Evolutionary conservation across 345 rosid species (phyloP).

Genomic region (Eucalyptus rudis): DNA sequence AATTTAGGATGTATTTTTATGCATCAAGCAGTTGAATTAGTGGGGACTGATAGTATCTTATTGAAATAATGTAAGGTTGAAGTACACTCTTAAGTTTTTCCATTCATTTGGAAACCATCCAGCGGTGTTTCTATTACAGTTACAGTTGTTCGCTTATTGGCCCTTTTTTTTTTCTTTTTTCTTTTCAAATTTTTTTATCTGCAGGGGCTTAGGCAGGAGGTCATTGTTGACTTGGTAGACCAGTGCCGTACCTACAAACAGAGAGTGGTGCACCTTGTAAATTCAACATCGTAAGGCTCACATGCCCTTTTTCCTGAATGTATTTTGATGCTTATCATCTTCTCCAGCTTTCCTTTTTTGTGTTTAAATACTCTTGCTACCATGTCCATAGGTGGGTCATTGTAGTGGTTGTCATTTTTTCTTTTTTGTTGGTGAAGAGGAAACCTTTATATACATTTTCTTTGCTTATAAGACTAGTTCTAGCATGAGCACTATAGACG

Average conservation of each 20-base stretch:
- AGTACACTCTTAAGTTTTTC: not conserved
- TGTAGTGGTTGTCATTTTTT: not conserved
- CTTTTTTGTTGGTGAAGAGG: not conserved
- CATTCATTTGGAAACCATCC: not conserved
- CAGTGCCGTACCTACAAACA: constrained; percentile 96
- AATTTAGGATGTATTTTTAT: not conserved
- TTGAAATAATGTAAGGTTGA: not conserved
- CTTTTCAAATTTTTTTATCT: not conserved
- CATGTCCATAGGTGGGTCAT: not conserved
- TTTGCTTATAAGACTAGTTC: not conserved
- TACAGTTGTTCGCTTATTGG: not conserved
- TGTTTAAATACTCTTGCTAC: not conserved
- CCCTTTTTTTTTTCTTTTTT: not conserved
- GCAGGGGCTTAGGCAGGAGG: constrained; percentile 94
- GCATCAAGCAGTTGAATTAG: not conserved
- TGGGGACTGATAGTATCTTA: not conserved
- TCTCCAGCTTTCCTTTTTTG: not conserved
- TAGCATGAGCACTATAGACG: not conserved
- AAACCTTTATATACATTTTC: not conserved
- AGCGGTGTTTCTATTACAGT: not conserved
- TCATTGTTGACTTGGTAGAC: constrained; percentile 90
- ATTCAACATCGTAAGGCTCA: constrained; percentile 77
- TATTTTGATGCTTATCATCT: not conserved
- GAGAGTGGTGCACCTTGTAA: constrained; percentile 96
- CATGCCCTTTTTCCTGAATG: not conserved